phyloP scores from a whole-genome alignment of 129 eudicot species.

The Flaveria trinervia region DNA sequence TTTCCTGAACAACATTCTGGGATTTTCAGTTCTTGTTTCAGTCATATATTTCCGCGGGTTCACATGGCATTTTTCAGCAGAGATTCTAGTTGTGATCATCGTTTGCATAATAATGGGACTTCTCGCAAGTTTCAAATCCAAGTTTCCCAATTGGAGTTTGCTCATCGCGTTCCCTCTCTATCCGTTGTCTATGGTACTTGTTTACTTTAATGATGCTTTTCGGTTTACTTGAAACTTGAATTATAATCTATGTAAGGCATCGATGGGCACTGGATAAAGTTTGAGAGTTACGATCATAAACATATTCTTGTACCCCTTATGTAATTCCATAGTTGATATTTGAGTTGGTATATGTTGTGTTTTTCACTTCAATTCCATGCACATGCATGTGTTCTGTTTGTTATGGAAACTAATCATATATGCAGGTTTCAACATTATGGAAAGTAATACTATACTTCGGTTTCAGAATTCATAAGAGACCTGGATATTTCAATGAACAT shows the following conservation, averaged over 20 bases:
- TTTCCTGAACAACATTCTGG: slow-evolving; percentile 69
- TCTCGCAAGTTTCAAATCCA: slow-evolving; percentile 48
- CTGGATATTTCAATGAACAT: no score
- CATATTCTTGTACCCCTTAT: background rate
- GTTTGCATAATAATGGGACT: slow-evolving; percentile 52
- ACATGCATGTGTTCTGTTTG: background rate
- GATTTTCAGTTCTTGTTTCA: slow-evolving; percentile 55
- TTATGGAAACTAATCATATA: background rate
- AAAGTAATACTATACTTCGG: no score
- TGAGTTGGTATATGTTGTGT: background rate
- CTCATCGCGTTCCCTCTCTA: slow-evolving; percentile 56
- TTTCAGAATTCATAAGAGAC: no score
- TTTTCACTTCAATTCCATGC: background rate
- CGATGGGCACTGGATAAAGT: background rate
- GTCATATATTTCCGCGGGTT: slow-evolving; percentile 51
- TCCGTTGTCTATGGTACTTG: slow-evolving; percentile 59
- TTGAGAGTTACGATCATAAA: background rate
- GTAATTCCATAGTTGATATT: background rate
- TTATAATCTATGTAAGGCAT: background rate
- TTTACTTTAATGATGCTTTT: slow-evolving; percentile 40
- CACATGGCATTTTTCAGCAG: slow-evolving; percentile 67
- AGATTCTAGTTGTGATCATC: slow-evolving; percentile 49
- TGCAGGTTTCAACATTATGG: no score
- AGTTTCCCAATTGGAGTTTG: slow-evolving; percentile 65
- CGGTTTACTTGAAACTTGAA: slow-evolving; percentile 20